These are phyloP conservation scores for Lichenothelia convexa DNA, from an alignment of 495 filamentous ascomycete species.

Conservation along the genomic window DNA sequence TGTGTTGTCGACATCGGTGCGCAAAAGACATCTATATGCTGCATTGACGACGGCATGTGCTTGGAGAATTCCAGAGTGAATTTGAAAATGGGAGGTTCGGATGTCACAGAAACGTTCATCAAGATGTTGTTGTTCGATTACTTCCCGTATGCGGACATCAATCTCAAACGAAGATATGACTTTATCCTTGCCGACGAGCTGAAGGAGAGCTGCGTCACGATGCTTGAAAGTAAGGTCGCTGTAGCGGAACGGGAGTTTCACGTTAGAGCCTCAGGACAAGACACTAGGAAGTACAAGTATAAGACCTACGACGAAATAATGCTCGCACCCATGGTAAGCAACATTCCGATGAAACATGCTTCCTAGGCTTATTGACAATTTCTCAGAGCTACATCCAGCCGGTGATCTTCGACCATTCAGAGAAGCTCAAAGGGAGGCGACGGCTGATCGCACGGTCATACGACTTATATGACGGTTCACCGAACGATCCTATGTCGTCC, in stretches of 20 bases:
- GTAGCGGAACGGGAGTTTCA: conserved; percentile 75
- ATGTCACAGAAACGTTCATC: conserved; percentile 85
- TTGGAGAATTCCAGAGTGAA: conserved; percentile 85
- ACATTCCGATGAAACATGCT: not conserved
- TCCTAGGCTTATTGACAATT: not conserved
- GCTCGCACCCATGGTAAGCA: conserved; percentile 60
- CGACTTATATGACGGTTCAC: conserved; percentile 79
- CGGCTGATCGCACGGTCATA: conserved; percentile 67
- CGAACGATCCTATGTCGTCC: conserved; percentile 72
- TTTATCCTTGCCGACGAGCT: conserved; percentile 87
- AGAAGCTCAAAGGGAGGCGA: conserved; percentile 60
- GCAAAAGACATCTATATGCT: conserved; percentile 94
- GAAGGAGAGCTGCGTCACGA: conserved; percentile 73
- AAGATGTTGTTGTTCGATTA: conserved; percentile 94
- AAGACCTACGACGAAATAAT: conserved; percentile 91
- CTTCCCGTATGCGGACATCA: conserved; percentile 87
- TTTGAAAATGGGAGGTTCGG: conserved; percentile 77
- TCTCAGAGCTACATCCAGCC: conserved; percentile 51
- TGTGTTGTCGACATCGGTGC: conserved; percentile 95
- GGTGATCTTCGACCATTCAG: conserved; percentile 57
- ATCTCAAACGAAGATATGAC: conserved; percentile 76
- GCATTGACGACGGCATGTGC: conserved; percentile 91
- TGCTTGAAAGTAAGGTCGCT: conserved; percentile 66
- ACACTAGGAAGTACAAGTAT: conserved; percentile 79
- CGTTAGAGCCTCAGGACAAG: conserved; percentile 67